Conservation (phyloP, 108 stramenopile genomes). For the Chaetoceros muelleri region DNA sequence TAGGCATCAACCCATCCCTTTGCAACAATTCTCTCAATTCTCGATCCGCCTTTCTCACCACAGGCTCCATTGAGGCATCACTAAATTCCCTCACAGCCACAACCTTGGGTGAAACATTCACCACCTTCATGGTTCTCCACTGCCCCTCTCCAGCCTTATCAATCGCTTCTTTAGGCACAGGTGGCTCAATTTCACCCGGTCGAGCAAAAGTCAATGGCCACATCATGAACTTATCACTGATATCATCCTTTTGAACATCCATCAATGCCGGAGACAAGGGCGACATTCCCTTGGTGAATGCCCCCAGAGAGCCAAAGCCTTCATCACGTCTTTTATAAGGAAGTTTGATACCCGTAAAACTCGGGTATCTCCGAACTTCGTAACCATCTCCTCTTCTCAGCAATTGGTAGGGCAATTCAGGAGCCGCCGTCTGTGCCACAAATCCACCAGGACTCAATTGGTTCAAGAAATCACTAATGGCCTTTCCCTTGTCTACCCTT, state of each 20-base stretch:
- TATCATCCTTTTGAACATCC: constrained; percentile 46
- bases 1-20: constrained; percentile 45
- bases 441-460: constrained; percentile 64
- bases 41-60: constrained; percentile 55
- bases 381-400: constrained; percentile 73
- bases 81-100: constrained; percentile 66
- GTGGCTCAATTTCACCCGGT: constrained; percentile 40
- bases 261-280: constrained; percentile 76
- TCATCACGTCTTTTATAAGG: constrained; percentile 67
- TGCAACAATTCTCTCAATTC: constrained; percentile 39
- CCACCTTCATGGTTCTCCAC: constrained; percentile 34
- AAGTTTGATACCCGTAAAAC: constrained; percentile 38
- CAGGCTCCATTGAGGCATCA: constrained; percentile 73
- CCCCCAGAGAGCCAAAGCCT: constrained; percentile 67
- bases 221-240: constrained; percentile 57
- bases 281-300: constrained; percentile 52
- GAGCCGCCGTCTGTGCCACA: constrained; percentile 43
- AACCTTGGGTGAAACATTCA: constrained; percentile 28
- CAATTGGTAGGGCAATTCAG: constrained; percentile 74
- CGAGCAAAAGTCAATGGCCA: constrained; percentile 71
- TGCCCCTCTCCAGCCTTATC: constrained; percentile 38
- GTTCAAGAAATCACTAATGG: constrained; percentile 61
- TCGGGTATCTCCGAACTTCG: constrained; percentile 72
- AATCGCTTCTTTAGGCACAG: constrained; percentile 16
- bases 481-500: constrained; percentile 47